phyloP scores from a whole-genome alignment of 2,329 filamentous ascomycete genomes.

The Epichloe coenophiala region DNA sequence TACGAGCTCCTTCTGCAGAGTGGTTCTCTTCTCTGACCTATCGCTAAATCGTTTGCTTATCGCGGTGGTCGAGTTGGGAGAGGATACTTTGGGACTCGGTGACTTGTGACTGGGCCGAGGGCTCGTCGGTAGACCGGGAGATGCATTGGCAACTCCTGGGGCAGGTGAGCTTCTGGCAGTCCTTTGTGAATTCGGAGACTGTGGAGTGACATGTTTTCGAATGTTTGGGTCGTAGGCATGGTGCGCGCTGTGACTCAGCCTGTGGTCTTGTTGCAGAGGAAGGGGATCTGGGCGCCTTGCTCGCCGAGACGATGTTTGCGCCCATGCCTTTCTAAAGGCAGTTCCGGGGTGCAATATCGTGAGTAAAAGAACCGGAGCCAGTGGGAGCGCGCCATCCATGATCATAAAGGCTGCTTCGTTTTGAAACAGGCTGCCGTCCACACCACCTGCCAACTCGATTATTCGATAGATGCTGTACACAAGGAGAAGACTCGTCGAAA shows the following conservation, averaged over 20 bases:
- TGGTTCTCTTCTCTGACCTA: constrained; percentile 4
- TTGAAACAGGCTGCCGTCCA: constrained; percentile 22
- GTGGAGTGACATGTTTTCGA: constrained; percentile 16
- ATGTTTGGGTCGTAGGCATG: constrained; percentile 22
- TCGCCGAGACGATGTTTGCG: constrained; percentile 21
- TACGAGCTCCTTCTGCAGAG: constrained; percentile 6
- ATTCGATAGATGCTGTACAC: constrained; percentile 28
- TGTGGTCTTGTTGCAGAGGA: constrained; percentile 6
- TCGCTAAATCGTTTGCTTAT: constrained; percentile 6
- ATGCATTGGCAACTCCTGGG: constrained; percentile 13
- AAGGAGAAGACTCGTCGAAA: constrained; percentile 23
- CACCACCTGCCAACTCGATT: constrained; percentile 24
- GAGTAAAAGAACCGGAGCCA: constrained; percentile 23
- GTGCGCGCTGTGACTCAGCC: constrained; percentile 13
- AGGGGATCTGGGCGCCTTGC: constrained; percentile 9
- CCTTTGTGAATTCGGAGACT: constrained; percentile 8
- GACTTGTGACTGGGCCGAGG: constrained; percentile 13
- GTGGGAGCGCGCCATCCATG: constrained; percentile 26
- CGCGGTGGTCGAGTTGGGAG: constrained; percentile 6
- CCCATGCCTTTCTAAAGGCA: constrained; percentile 27
- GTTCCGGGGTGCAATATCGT: constrained; percentile 23
- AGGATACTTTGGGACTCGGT: constrained; percentile 9
- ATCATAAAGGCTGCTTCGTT: constrained; percentile 25
- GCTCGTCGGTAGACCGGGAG: constrained; percentile 16
- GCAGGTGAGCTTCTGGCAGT: constrained; percentile 9